Conservation (phyloP, 1,284 basidiomycete genomes). For the Ustilago esculenta region DNA sequence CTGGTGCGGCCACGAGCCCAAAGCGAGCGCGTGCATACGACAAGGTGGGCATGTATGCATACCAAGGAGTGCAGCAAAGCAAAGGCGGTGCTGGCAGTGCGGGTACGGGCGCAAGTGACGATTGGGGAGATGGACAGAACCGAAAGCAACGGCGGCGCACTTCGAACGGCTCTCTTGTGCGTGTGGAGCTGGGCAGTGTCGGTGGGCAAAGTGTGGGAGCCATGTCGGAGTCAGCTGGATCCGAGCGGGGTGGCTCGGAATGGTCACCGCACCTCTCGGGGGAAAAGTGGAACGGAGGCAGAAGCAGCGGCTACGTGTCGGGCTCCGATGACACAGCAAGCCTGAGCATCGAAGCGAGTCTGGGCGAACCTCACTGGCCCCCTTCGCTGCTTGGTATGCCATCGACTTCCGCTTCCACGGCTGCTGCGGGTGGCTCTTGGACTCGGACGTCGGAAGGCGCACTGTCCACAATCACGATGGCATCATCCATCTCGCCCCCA, state of each 20-base stretch:
- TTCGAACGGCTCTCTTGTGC: slow-evolving; percentile 8
- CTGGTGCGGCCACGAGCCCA: background rate
- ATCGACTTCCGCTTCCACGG: background rate
- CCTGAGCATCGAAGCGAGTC: slow-evolving; percentile 9
- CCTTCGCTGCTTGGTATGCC: slow-evolving; percentile 4
- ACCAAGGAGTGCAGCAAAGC: background rate
- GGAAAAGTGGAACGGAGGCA: slow-evolving; percentile 2
- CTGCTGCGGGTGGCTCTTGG: slow-evolving; percentile 5
- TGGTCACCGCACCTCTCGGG: slow-evolving; percentile 12
- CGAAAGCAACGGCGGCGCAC: slow-evolving; percentile 19
- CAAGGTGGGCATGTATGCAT: background rate
- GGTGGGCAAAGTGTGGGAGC: background rate
- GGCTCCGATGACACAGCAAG: slow-evolving; percentile 5
- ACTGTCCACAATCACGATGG: slow-evolving; percentile 17
- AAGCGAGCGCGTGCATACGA: slow-evolving; percentile 17
- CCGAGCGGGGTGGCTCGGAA: slow-evolving; percentile 7
- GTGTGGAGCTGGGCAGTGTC: slow-evolving; percentile 13
- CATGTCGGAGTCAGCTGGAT: slow-evolving; percentile 2
- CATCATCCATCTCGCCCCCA: slow-evolving; percentile 18
- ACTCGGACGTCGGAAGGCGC: slow-evolving; percentile 19
- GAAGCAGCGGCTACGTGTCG: slow-evolving; percentile 3
- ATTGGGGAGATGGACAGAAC: background rate
- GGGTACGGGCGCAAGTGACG: too few relatives aligned
- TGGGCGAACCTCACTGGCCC: slow-evolving; percentile 19
- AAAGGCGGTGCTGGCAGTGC: background rate